Conservation (phyloP, 768 basidiomycete genomes). For the Chalciporus chontae region DNA sequence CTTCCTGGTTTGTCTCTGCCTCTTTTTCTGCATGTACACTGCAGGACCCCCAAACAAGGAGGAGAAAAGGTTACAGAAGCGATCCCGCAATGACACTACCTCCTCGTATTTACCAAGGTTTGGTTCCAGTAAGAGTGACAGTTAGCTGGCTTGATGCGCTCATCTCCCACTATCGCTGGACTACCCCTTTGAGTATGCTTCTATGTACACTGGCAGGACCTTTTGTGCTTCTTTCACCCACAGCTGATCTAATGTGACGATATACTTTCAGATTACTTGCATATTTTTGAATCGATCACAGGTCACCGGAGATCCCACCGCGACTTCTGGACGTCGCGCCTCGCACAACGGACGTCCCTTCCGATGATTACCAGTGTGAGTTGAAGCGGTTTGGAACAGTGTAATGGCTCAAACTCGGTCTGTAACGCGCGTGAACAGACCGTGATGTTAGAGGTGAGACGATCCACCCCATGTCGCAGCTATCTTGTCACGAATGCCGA, state of each 20-base stretch:
- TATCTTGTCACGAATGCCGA: too few relatives aligned
- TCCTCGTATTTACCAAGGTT: slow-evolving; percentile 1
- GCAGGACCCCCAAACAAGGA: slow-evolving; percentile 22
- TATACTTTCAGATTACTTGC: background rate
- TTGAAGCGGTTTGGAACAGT: too few relatives aligned
- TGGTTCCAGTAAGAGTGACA: background rate
- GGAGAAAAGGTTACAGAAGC: background rate
- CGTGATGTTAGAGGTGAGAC: too few relatives aligned
- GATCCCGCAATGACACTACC: background rate
- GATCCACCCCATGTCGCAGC: too few relatives aligned
- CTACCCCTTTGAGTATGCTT: background rate
- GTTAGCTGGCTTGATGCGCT: background rate
- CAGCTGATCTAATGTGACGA: background rate
- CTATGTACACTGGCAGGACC: background rate
- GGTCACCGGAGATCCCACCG: background rate
- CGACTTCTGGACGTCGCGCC: background rate
- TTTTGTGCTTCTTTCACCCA: background rate
- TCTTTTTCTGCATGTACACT: slow-evolving; percentile 31
- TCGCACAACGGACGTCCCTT: too few relatives aligned
- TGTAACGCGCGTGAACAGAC: too few relatives aligned
- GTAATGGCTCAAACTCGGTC: too few relatives aligned
- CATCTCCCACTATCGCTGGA: background rate
- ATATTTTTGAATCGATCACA: slow-evolving; percentile 5
- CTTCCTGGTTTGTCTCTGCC: slow-evolving; percentile 14
- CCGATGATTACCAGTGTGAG: too few relatives aligned